phyloP scores from a whole-genome alignment of 2,329 filamentous ascomycete genomes.

The Sphaceloma murrayae region DNA sequence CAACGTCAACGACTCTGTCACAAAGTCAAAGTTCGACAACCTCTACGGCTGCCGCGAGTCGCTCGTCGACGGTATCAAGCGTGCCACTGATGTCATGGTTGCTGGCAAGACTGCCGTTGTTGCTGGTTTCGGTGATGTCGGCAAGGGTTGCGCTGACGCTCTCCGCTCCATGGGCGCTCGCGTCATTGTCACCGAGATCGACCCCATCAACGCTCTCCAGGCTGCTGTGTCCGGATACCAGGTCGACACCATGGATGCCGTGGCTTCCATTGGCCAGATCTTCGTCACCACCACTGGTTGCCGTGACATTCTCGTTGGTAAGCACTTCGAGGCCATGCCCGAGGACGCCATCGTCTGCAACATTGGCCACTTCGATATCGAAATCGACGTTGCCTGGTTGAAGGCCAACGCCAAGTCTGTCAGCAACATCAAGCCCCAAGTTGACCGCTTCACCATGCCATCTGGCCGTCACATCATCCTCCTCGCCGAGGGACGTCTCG shows the following conservation, averaged over 20 bases:
- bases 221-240: constrained; percentile 95
- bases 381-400: constrained; percentile 99
- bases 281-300: constrained; percentile 99
- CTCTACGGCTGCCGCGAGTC: constrained; percentile 98
- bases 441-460: constrained; percentile 93
- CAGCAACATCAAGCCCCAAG: constrained; percentile 99
- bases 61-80: constrained; percentile 98
- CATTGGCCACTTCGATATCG: constrained; percentile 99
- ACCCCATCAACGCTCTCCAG: constrained; percentile 99
- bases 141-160: constrained; percentile 95
- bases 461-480: constrained; percentile 96
- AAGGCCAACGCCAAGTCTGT: constrained; percentile 91
- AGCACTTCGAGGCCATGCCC: constrained; percentile 89
- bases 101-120: constrained; percentile 97
- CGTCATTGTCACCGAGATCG: constrained; percentile 91
- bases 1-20: constrained; percentile 99
- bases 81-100: constrained; percentile 99
- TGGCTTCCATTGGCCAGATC: constrained; percentile 80
- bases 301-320: constrained; percentile 88
- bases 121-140: constrained; percentile 96
- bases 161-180: constrained; percentile 96
- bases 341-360: constrained; percentile 99
- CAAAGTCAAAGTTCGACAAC: constrained; percentile 99
- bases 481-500: constrained; percentile 93
- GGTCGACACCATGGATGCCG: constrained; percentile 97